phyloP scores from a whole-genome alignment of 306 rosid genomes.

The Quercus mongolica region DNA sequence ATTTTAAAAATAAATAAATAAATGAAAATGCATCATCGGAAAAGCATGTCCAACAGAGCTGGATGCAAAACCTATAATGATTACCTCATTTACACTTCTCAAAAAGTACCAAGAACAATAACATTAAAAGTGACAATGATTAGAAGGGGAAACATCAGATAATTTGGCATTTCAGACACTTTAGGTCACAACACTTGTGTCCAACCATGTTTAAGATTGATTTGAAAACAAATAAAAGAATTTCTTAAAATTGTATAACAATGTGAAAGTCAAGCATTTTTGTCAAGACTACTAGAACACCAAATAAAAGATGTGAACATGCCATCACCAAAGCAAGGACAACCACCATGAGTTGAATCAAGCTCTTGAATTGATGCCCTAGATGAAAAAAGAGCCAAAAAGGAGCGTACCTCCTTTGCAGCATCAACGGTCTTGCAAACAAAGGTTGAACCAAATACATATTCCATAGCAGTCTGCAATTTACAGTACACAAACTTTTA shows the following conservation, averaged over 20 bases:
- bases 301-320: neutral
- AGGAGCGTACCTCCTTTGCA: constrained; percentile 80
- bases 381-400: constrained; percentile 9
- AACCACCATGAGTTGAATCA: neutral
- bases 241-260: neutral
- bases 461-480: constrained; percentile 88
- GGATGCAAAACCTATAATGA: neutral
- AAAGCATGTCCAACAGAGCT: neutral
- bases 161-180: neutral
- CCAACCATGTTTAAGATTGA: neutral
- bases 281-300: neutral
- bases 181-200: neutral
- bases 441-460: constrained; percentile 88
- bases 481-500: constrained; percentile 18
- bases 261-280: neutral
- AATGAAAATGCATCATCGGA: neutral
- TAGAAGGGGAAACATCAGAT: neutral
- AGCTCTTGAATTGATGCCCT: constrained; percentile 7
- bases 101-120: neutral
- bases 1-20: neutral
- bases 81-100: neutral
- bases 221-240: neutral
- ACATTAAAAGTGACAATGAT: neutral
- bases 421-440: constrained; percentile 80
- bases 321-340: constrained; percentile 6